A percentile compares a stretch with the other conserved stretches of the same genome.
phyloP scores from a whole-genome alignment of 331 rosid genomes.

The Quercus lobata region DNA sequence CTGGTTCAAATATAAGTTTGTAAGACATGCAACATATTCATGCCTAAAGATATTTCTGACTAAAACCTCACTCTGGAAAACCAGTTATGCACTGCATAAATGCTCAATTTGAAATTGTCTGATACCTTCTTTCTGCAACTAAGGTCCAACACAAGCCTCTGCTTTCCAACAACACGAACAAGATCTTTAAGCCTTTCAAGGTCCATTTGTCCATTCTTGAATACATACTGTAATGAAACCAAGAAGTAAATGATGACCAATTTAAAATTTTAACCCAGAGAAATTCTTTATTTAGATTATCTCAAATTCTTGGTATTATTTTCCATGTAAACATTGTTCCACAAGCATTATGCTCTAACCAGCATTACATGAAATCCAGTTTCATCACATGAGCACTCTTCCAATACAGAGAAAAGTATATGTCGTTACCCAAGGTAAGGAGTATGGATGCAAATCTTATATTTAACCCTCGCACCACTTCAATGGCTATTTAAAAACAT shows the following conservation, averaged over 20 bases:
- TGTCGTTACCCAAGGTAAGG: background rate
- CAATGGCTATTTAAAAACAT: background rate
- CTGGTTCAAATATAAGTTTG: background rate
- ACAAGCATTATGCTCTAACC: background rate
- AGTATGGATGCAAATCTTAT: background rate
- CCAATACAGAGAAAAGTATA: background rate
- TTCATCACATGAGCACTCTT: background rate
- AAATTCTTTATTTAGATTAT: background rate
- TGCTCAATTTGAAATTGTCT: background rate
- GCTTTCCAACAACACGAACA: conserved; percentile 71
- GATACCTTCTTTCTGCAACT: conserved; percentile 94
- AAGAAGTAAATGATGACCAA: conserved; percentile 6
- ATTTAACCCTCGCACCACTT: background rate
- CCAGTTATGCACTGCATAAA: conserved; percentile 1
- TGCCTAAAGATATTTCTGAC: background rate
- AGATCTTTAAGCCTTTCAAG: conserved; percentile 76
- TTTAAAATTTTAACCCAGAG: background rate
- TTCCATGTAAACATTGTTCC: background rate
- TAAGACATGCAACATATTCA: background rate
- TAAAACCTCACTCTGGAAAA: background rate
- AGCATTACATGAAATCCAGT: background rate
- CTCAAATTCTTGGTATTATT: background rate
- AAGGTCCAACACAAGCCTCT: conserved; percentile 93
- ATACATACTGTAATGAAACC: conserved; percentile 60
- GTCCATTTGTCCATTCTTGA: conserved; percentile 91